Evolutionary conservation across 495 filamentous ascomycete species (phyloP).

Genomic region (Penicillium dipodomyicola): DNA sequence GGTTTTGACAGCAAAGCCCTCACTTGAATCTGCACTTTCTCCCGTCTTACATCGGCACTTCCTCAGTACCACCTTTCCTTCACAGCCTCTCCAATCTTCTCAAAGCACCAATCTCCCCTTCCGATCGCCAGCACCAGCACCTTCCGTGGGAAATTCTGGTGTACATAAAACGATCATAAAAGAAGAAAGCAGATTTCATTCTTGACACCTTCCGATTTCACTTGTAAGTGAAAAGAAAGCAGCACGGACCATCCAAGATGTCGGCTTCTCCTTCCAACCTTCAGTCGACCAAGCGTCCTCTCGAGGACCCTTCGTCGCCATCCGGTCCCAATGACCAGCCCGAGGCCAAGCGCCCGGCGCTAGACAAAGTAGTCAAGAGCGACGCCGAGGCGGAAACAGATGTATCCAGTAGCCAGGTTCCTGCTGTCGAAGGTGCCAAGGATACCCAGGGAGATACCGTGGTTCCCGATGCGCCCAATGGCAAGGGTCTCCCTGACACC

Average conservation of each 20-base stretch:
- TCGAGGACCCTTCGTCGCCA: conserved; percentile 94
- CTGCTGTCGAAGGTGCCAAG: conserved; percentile 40
- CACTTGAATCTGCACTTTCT: conserved; percentile 29
- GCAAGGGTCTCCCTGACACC: conserved; percentile 46
- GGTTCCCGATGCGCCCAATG: conserved; percentile 69
- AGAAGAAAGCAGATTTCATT: conserved; percentile 44
- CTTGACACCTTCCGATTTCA: conserved; percentile 41
- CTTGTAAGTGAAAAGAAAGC: conserved; percentile 41
- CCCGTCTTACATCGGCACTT: conserved; percentile 27
- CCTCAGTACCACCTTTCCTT: conserved; percentile 34
- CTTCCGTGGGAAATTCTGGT: conserved; percentile 86
- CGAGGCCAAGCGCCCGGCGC: conserved; percentile 92
- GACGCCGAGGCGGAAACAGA: conserved; percentile 53
- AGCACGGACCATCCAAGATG: conserved; percentile 47
- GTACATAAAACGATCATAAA: conserved; percentile 77
- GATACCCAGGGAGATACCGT: conserved; percentile 62
- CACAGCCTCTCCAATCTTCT: conserved; percentile 38
- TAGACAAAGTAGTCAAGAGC: conserved; percentile 81
- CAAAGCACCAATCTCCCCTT: conserved; percentile 47
- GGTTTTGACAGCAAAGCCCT: conserved; percentile 19
- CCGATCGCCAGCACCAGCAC: conserved; percentile 70
- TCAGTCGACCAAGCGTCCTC: conserved; percentile 82
- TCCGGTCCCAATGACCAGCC: conserved; percentile 88
- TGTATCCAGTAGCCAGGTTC: conserved; percentile 45
- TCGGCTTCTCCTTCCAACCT: conserved; percentile 61